Conservation (phyloP, 1,139 yeast genomes). For the Arxiozyma heterogenica region DNA sequence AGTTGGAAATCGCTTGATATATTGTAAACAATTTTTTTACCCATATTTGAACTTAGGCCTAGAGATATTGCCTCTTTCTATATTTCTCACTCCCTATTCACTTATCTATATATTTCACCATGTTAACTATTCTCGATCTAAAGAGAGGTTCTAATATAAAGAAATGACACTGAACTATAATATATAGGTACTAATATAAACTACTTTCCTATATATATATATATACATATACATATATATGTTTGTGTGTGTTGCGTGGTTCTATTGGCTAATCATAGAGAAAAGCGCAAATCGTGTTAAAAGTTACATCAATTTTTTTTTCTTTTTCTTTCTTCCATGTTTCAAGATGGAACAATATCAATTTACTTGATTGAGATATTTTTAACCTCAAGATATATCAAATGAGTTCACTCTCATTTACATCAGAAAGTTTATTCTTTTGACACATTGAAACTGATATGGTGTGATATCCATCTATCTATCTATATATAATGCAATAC, state of each 20-base stretch:
- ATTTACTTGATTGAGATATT: not conserved
- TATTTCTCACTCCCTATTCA: too few relatives aligned
- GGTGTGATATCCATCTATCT: too few relatives aligned
- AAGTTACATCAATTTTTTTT: not conserved
- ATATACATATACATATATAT: too few relatives aligned
- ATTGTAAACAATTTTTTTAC: slow-evolving; percentile 59
- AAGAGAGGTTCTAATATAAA: not conserved
- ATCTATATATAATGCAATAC: too few relatives aligned
- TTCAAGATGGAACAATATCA: not conserved
- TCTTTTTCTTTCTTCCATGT: not conserved
- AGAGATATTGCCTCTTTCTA: not conserved
- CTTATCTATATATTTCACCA: not conserved
- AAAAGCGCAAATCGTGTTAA: not conserved
- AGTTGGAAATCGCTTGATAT: slow-evolving; percentile 84
- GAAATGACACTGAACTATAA: not conserved
- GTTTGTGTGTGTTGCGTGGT: too few relatives aligned
- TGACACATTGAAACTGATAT: too few relatives aligned
- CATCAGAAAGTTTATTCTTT: too few relatives aligned
- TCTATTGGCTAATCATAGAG: too few relatives aligned
- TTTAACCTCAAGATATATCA: not conserved
- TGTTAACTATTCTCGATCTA: too few relatives aligned
- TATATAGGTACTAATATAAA: not conserved
- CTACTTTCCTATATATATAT: not conserved
- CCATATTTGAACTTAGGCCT: slow-evolving; percentile 15
- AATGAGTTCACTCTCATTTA: too few relatives aligned